Conservation (phyloP, 352 stramenopile species). For the Plasmopara viticola region DNA sequence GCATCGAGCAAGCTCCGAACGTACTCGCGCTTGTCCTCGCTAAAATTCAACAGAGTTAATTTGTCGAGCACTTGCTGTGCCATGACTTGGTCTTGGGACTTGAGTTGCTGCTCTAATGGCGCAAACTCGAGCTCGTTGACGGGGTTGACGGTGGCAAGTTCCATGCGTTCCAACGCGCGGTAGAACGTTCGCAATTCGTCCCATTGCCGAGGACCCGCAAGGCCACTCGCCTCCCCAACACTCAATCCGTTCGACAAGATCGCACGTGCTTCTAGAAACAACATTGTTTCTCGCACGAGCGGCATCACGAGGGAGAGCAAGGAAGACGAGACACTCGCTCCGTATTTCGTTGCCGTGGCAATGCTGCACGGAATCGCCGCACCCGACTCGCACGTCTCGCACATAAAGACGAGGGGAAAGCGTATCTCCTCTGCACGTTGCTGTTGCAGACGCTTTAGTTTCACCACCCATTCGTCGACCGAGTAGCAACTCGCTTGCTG, state of each 20-base stretch:
- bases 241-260: slow-evolving; percentile 29
- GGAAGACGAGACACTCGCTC: slow-evolving; percentile 30
- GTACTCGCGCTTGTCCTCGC: slow-evolving; percentile 53
- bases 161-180: slow-evolving; percentile 44
- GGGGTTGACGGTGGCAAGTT: slow-evolving; percentile 40
- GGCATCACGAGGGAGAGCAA: slow-evolving; percentile 54
- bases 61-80: slow-evolving; percentile 49
- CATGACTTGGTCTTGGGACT: slow-evolving; percentile 21
- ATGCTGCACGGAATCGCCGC: slow-evolving; percentile 20
- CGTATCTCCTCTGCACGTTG: slow-evolving; percentile 30
- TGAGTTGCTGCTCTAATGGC: slow-evolving; percentile 46
- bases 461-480: slow-evolving; percentile 39
- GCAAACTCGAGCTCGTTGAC: slow-evolving; percentile 49
- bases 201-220: slow-evolving; percentile 39
- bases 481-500: slow-evolving; percentile 23
- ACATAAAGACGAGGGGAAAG: slow-evolving; percentile 60
- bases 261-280: slow-evolving; percentile 52
- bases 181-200: slow-evolving; percentile 51
- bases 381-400: slow-evolving; percentile 33
- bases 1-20: slow-evolving; percentile 53
- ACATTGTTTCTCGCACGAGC: slow-evolving; percentile 54
- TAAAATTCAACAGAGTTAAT: slow-evolving; percentile 48
- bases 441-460: slow-evolving; percentile 34
- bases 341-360: slow-evolving; percentile 18
- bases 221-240: slow-evolving; percentile 35